Evolutionary conservation across 2,329 filamentous ascomycete genomes (phyloP).

Genomic region (Thermoascus crustaceus): DNA sequence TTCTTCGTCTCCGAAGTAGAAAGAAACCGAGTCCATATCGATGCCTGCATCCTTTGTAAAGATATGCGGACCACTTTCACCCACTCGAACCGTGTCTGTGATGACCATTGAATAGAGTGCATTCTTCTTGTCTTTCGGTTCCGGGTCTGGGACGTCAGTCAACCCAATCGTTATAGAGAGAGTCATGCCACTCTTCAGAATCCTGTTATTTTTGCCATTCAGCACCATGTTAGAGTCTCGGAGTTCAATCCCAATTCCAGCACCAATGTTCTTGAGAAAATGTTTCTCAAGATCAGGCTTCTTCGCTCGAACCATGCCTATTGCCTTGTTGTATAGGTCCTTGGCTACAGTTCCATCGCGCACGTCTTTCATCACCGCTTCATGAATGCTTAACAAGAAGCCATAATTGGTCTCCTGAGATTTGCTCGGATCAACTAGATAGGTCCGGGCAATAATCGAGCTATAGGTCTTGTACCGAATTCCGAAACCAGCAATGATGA

Average conservation of each 20-base stretch:
- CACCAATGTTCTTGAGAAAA: slow-evolving; percentile 86
- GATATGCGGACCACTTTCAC: slow-evolving; percentile 57
- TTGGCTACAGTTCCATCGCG: slow-evolving; percentile 78
- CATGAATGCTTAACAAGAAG: slow-evolving; percentile 74
- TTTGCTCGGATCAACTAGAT: slow-evolving; percentile 94
- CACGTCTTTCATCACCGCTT: slow-evolving; percentile 81
- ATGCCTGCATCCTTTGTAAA: slow-evolving; percentile 91
- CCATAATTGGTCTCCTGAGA: slow-evolving; percentile 92
- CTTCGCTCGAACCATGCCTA: slow-evolving; percentile 72
- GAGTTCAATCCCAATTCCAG: slow-evolving; percentile 86
- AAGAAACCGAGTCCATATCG: slow-evolving; percentile 88
- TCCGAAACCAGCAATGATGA: slow-evolving; percentile 87
- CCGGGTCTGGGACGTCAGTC: slow-evolving; percentile 77
- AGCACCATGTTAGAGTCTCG: slow-evolving; percentile 75
- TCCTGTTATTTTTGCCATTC: slow-evolving; percentile 75
- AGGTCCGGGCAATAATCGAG: slow-evolving; percentile 85
- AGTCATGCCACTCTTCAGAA: slow-evolving; percentile 94
- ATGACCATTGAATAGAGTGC: slow-evolving; percentile 83
- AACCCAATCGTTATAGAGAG: slow-evolving; percentile 84
- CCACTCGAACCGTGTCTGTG: slow-evolving; percentile 87
- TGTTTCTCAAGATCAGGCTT: slow-evolving; percentile 94
- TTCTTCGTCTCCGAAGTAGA: slow-evolving; percentile 97
- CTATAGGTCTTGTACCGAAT: slow-evolving; percentile 94
- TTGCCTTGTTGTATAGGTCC: slow-evolving; percentile 84
- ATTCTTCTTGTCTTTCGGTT: slow-evolving; percentile 81